phyloP scores from a whole-genome alignment of 2,329 filamentous ascomycete species.

The Microdochium paspali region DNA sequence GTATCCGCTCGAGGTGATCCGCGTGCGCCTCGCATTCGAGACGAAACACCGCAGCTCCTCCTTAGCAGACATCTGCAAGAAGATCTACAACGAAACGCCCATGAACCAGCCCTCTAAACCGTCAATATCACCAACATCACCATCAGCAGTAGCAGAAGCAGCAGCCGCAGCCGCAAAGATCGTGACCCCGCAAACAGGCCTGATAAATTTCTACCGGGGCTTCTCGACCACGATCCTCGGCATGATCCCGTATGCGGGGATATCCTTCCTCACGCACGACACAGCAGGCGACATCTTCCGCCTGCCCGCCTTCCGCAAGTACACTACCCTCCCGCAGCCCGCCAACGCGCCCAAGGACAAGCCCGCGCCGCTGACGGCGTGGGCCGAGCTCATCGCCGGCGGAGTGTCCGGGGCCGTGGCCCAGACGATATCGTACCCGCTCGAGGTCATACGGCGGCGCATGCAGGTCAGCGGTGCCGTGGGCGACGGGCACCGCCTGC shows the following conservation, averaged over 20 bases:
- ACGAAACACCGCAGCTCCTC: conserved; percentile 69
- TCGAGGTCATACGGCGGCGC: conserved; percentile 82
- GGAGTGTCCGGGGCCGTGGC: conserved; percentile 81
- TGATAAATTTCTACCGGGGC: conserved; percentile 90
- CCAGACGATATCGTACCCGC: conserved; percentile 85
- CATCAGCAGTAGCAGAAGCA: conserved; percentile 28
- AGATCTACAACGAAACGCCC: conserved; percentile 75
- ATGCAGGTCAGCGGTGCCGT: conserved; percentile 97
- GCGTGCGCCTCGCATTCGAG: conserved; percentile 90
- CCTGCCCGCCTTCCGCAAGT: conserved; percentile 52
- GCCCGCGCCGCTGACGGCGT: conserved; percentile 65
- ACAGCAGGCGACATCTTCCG: conserved; percentile 79
- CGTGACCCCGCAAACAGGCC: conserved; percentile 53
- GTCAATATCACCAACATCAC: conserved; percentile 17
- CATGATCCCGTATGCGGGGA: conserved; percentile 94
- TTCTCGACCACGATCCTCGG: conserved; percentile 85
- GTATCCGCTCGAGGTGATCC: conserved; percentile 86
- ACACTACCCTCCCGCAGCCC: conserved; percentile 65
- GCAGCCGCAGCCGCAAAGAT: conserved; percentile 36
- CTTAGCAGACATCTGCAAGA: conserved; percentile 65
- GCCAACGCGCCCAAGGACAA: conserved; percentile 46
- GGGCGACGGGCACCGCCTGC: conserved; percentile 73
- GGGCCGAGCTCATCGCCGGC: conserved; percentile 79
- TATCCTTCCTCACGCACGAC: conserved; percentile 93
- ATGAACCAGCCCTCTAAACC: conserved; percentile 21